Percentiles rank a stretch among this genome's conserved stretches.
Conservation (phyloP, 345 rosid species). For the Linum tenue region DNA sequence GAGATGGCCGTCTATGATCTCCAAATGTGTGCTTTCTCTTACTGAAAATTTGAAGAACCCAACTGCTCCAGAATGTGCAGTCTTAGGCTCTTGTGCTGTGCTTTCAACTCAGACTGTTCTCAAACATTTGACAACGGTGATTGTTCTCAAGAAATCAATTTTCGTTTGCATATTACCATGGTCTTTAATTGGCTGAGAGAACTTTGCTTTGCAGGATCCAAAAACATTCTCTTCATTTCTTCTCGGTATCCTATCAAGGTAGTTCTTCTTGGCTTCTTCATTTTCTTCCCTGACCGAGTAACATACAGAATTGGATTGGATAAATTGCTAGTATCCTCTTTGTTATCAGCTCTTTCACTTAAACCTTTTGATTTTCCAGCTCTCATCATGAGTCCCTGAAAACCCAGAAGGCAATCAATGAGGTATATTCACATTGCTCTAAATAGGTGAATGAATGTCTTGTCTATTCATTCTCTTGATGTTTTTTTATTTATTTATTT, state of each 20-base stretch:
- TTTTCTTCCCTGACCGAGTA: not conserved
- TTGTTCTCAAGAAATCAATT: conserved; percentile 18
- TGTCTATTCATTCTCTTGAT: conserved; percentile 11
- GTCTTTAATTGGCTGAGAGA: not conserved
- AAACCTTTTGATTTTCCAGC: conserved; percentile 34
- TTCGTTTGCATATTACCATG: not conserved
- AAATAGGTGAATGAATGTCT: not conserved
- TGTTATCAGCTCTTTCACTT: not conserved
- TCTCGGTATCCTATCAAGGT: conserved; percentile 90
- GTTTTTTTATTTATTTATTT: conserved; percentile 6
- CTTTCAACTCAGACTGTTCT: conserved; percentile 89
- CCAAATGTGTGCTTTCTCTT: conserved; percentile 74
- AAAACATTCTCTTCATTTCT: conserved; percentile 72
- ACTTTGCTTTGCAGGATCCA: conserved; percentile 50
- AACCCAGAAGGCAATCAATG: conserved; percentile 87
- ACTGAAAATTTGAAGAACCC: conserved; percentile 55
- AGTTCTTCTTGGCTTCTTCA: conserved; percentile 2
- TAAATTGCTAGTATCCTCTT: not conserved
- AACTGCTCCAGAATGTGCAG: conserved; percentile 57
- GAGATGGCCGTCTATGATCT: conserved; percentile 89
- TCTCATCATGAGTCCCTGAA: conserved; percentile 92
- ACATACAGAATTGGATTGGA: not conserved
- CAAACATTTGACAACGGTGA: conserved; percentile 85
- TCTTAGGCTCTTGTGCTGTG: conserved; percentile 88
- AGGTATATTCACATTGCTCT: conserved; percentile 40